Percentiles rank a stretch among this genome's conserved stretches.
Evolutionary conservation across 345 rosid genomes (phyloP).

Genomic region (Eucalyptus urophylla): DNA sequence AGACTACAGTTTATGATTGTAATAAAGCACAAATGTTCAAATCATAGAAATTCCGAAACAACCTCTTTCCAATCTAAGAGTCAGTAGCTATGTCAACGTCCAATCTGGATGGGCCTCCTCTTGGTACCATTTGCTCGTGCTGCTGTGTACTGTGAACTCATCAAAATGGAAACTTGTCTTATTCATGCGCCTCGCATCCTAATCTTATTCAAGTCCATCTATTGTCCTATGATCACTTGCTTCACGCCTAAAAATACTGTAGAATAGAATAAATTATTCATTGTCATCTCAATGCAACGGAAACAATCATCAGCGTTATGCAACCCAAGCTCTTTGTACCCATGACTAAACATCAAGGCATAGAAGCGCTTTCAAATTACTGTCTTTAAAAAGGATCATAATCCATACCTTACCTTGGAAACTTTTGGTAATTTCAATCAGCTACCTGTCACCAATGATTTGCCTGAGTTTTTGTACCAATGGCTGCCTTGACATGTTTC

Average conservation of each 20-base stretch:
- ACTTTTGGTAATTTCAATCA: constrained; percentile 53
- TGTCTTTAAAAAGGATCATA: too few species aligned
- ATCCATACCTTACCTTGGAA: constrained; percentile 18
- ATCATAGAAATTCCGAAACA: background rate
- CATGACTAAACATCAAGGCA: background rate
- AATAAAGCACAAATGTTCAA: background rate
- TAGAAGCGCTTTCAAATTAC: background rate
- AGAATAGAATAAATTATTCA: background rate
- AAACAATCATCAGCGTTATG: background rate
- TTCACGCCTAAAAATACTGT: background rate
- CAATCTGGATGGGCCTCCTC: background rate
- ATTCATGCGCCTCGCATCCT: background rate
- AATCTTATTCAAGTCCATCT: background rate
- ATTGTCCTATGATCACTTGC: background rate
- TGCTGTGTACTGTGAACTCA: too few species aligned
- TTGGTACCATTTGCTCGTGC: background rate
- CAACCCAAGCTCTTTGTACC: background rate
- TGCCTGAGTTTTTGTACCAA: constrained; percentile 38
- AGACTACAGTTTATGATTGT: background rate
- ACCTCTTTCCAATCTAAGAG: background rate
- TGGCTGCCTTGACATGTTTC: constrained; percentile 45
- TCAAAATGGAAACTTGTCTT: background rate
- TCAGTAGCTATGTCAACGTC: background rate
- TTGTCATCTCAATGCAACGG: background rate
- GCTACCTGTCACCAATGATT: constrained; percentile 56